phyloP scores from a whole-genome alignment of 1,284 basidiomycete species.

The Ustilago nuda region DNA sequence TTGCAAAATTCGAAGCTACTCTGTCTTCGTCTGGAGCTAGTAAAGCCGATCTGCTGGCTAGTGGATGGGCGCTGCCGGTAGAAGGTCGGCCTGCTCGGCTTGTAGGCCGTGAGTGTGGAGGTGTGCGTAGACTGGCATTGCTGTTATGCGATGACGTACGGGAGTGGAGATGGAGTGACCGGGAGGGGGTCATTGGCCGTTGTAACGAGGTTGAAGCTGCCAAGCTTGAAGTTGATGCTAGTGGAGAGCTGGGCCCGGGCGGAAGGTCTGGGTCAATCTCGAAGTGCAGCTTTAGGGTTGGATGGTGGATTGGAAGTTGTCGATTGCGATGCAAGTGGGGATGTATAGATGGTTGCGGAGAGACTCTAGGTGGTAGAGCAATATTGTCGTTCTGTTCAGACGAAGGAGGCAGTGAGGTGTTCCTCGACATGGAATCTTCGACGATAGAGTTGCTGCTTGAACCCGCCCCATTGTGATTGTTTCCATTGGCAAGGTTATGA shows the following conservation, averaged over 20 bases:
- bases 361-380: background rate
- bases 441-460: background rate
- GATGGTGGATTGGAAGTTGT: constrained; percentile 59
- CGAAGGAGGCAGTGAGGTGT: constrained; percentile 6
- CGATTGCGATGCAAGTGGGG: constrained; percentile 17
- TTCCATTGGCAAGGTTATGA: constrained; percentile 5
- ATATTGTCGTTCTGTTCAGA: background rate
- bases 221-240: constrained; percentile 3
- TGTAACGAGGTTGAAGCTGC: constrained; percentile 7
- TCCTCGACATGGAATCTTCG: constrained; percentile 12
- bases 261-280: constrained; percentile 50
- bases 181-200: constrained; percentile 32
- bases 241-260: constrained; percentile 17
- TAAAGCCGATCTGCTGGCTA: constrained; percentile 23
- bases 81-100: constrained; percentile 36
- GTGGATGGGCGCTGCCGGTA: constrained; percentile 9
- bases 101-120: constrained; percentile 35
- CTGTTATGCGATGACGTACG: constrained; percentile 30
- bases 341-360: constrained; percentile 17
- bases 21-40: constrained; percentile 17
- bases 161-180: constrained; percentile 24
- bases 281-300: constrained; percentile 60
- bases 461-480: constrained; percentile 9
- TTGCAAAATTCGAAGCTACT: background rate
- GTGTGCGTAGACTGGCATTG: constrained; percentile 29